These are phyloP conservation scores for Cladophialophora chaetospira DNA, from an alignment of 2,329 filamentous ascomycete species.

Conservation along the genomic window DNA sequence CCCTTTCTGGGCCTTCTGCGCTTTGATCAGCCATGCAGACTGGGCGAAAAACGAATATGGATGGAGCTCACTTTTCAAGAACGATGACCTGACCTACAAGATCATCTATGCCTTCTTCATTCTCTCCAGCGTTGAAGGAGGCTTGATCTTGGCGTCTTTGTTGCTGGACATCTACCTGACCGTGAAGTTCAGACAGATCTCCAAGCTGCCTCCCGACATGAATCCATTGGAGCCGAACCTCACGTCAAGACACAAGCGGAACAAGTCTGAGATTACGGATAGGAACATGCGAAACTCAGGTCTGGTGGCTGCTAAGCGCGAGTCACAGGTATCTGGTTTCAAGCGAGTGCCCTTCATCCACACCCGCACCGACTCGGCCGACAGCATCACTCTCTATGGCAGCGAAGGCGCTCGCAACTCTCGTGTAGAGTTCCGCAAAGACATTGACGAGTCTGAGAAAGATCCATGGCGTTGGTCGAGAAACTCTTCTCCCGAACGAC, in stretches of 20 bases:
- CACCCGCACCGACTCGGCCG: slow-evolving; percentile 67
- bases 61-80: slow-evolving; percentile 71
- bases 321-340: slow-evolving; percentile 18
- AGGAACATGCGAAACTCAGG: slow-evolving; percentile 62
- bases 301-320: slow-evolving; percentile 42
- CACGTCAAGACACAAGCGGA: slow-evolving; percentile 78
- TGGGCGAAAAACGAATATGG: slow-evolving; percentile 45
- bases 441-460: slow-evolving; percentile 28
- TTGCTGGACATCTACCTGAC: slow-evolving; percentile 73
- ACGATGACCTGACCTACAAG: slow-evolving; percentile 56
- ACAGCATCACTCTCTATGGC: slow-evolving; percentile 43
- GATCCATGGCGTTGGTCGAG: slow-evolving; percentile 33
- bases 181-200: slow-evolving; percentile 78
- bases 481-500: slow-evolving; percentile 36
- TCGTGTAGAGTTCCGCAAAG: slow-evolving; percentile 29
- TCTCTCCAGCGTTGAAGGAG: slow-evolving; percentile 63
- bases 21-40: slow-evolving; percentile 57
- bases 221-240: slow-evolving; percentile 82
- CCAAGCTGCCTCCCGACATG: slow-evolving; percentile 84
- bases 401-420: slow-evolving; percentile 31
- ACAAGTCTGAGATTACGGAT: slow-evolving; percentile 61
- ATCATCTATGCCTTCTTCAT: slow-evolving; percentile 71
- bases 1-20: slow-evolving; percentile 64
- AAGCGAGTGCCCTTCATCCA: slow-evolving; percentile 74
- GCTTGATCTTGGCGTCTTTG: slow-evolving; percentile 71